These are phyloP conservation scores for Silene latifolia DNA, from an alignment of 148 eudicot genomes.

Conservation along the genomic window DNA sequence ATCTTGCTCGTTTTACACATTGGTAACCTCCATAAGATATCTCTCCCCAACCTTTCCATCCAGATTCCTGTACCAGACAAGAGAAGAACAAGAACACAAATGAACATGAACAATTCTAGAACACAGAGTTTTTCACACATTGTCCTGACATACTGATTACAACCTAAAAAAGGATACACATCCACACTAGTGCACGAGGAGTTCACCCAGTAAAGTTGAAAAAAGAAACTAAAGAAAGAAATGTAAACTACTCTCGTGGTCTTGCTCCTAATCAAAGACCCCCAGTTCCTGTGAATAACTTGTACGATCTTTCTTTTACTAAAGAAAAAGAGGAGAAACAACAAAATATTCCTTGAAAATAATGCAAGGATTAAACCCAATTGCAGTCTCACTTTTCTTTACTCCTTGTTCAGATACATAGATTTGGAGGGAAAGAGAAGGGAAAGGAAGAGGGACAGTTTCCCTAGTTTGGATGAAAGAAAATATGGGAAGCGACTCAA, in stretches of 20 bases:
- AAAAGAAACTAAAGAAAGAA: not conserved
- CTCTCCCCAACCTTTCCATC: slow-evolving; percentile 99
- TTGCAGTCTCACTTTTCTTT: too few species aligned
- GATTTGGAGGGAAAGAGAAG: too few species aligned
- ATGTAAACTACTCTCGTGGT: not conserved
- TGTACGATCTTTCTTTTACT: too few species aligned
- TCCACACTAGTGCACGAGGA: not conserved
- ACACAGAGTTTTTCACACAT: not conserved
- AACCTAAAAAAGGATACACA: not conserved
- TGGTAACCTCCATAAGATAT: slow-evolving; percentile 91
- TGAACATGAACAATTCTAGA: not conserved
- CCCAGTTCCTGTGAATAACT: too few species aligned
- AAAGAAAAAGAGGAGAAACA: too few species aligned
- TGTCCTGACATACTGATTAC: not conserved
- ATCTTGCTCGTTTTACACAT: slow-evolving; percentile 77
- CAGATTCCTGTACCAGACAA: slow-evolving; percentile 50
- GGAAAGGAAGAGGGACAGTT: too few species aligned
- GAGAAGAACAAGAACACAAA: not conserved
- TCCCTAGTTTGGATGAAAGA: too few species aligned
- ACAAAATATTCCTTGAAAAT: too few species aligned
- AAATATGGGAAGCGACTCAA: too few species aligned
- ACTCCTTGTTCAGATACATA: too few species aligned
- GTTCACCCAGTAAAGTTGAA: not conserved
- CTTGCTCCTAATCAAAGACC: not conserved
- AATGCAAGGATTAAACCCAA: too few species aligned